Percentiles rank a stretch among this genome's conserved stretches.
phyloP scores from a whole-genome alignment of 352 stramenopile genomes.

The Pythium rhizo-oryzae region DNA sequence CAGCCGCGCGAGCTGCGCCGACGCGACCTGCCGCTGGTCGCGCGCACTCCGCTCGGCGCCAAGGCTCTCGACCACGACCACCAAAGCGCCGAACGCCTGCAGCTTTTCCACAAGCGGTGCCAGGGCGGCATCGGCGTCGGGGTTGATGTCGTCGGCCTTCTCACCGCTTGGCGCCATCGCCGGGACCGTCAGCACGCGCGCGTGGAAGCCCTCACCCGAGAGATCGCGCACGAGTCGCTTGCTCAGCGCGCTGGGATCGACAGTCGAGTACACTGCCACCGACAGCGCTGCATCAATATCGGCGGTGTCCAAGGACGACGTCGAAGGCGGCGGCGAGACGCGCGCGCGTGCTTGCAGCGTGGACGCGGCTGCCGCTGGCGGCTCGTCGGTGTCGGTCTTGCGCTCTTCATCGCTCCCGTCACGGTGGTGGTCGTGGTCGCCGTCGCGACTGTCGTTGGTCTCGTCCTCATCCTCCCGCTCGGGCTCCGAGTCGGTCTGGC shows the following conservation, averaged over 20 bases:
- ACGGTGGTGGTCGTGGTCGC: background rate
- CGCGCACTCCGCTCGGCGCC: background rate
- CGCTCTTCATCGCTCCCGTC: conserved; percentile 2
- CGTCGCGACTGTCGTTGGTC: background rate
- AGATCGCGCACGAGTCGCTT: conserved; percentile 21
- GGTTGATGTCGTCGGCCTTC: too few relatives aligned
- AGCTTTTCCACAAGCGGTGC: conserved; percentile 1
- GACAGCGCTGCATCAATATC: background rate
- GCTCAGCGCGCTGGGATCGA: background rate
- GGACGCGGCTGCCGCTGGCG: background rate
- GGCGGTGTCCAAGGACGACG: background rate
- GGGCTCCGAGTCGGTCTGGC: conserved; percentile 19
- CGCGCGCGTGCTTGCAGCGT: background rate
- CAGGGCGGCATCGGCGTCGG: too few relatives aligned
- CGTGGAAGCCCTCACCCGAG: background rate
- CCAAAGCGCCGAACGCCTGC: background rate
- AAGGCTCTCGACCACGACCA: conserved; percentile 19
- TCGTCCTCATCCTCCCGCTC: conserved; percentile 11
- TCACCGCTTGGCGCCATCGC: background rate
- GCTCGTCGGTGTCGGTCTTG: conserved; percentile 7
- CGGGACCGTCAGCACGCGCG: background rate
- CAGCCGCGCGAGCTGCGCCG: conserved; percentile 41
- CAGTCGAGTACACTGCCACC: conserved; percentile 16
- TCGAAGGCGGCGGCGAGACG: background rate
- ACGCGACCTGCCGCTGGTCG: conserved; percentile 7